A percentile compares a stretch with the other conserved stretches of the same genome.
These are phyloP conservation scores for Paramecium sexaurelia DNA, from an alignment of 73 alveolate genomes.

Conservation along the genomic window DNA sequence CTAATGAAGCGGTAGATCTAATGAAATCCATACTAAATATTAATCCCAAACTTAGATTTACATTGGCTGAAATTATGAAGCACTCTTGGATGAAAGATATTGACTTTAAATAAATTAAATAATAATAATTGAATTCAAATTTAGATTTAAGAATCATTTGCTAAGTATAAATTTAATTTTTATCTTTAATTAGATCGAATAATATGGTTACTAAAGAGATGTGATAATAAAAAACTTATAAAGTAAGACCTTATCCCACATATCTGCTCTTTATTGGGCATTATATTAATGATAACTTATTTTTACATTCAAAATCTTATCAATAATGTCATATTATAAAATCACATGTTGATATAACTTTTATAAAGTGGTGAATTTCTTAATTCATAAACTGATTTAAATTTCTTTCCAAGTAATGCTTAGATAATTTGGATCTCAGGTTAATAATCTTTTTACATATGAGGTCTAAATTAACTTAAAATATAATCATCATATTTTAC, in stretches of 20 bases:
- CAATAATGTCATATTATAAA: too few species aligned
- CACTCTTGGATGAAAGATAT: constrained; percentile 72
- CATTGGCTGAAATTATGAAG: constrained; percentile 60
- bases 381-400: not conserved
- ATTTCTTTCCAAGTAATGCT: not conserved
- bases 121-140: not conserved
- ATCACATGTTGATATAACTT: not conserved
- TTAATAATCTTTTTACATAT: not conserved
- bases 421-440: not conserved
- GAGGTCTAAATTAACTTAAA: not conserved
- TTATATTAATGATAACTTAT: not conserved
- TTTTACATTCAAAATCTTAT: not conserved
- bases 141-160: constrained; percentile 16
- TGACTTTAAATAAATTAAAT: not conserved
- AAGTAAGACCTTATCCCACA: constrained; percentile 52
- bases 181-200: constrained; percentile 39
- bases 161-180: not conserved
- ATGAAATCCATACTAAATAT: constrained; percentile 66
- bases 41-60: constrained; percentile 62
- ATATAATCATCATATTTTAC: not conserved
- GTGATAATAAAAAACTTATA: constrained; percentile 43
- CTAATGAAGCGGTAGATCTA: constrained; percentile 62
- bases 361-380: not conserved
- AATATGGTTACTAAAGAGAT: constrained; percentile 64
- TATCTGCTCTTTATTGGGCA: constrained; percentile 56